Percentiles rank a stretch among this genome's conserved stretches.
Evolutionary conservation across 352 stramenopile genomes (phyloP).

Genomic region (Globisporangium cystogenes): DNA sequence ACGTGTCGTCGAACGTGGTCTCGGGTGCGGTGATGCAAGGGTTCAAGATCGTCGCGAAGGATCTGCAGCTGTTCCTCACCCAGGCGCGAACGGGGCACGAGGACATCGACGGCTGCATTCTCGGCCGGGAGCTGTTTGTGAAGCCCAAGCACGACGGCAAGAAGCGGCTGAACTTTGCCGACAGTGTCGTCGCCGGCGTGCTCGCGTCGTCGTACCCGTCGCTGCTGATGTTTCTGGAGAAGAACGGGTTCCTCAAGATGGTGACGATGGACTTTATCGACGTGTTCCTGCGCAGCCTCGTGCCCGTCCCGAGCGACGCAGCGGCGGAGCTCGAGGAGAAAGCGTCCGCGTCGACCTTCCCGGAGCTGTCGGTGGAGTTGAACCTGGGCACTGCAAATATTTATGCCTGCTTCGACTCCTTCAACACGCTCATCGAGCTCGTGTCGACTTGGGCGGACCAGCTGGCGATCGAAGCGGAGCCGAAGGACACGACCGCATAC

Average conservation of each 20-base stretch:
- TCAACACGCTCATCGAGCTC: conserved; percentile 79
- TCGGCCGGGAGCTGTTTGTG: conserved; percentile 66
- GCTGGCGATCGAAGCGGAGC: conserved; percentile 54
- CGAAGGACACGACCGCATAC: conserved; percentile 69
- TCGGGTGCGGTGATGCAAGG: conserved; percentile 81
- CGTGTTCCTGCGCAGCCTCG: conserved; percentile 68
- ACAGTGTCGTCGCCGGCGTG: conserved; percentile 3
- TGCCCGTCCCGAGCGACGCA: conserved; percentile 24
- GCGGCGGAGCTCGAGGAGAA: conserved; percentile 23
- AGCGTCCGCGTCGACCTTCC: conserved; percentile 29
- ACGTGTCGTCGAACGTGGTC: conserved; percentile 82
- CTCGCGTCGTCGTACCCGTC: conserved; percentile 44
- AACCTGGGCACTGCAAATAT: conserved; percentile 83
- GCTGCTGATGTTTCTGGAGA: conserved; percentile 74
- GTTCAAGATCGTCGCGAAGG: conserved; percentile 75
- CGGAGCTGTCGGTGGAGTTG: conserved; percentile 76
- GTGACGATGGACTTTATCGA: conserved; percentile 84
- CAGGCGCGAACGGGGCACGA: conserved; percentile 55
- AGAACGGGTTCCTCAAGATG: conserved; percentile 78
- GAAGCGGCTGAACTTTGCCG: conserved; percentile 41
- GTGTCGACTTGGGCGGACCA: conserved; percentile 67
- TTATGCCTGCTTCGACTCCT: conserved; percentile 88
- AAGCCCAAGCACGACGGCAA: conserved; percentile 20
- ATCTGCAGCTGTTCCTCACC: conserved; percentile 71
- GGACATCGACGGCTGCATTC: conserved; percentile 59